A percentile compares a stretch with the other conserved stretches of the same genome.
These are phyloP conservation scores for Chlorella sp. DNA, from an alignment of 139 green algal genomes.

Conservation along the genomic window DNA sequence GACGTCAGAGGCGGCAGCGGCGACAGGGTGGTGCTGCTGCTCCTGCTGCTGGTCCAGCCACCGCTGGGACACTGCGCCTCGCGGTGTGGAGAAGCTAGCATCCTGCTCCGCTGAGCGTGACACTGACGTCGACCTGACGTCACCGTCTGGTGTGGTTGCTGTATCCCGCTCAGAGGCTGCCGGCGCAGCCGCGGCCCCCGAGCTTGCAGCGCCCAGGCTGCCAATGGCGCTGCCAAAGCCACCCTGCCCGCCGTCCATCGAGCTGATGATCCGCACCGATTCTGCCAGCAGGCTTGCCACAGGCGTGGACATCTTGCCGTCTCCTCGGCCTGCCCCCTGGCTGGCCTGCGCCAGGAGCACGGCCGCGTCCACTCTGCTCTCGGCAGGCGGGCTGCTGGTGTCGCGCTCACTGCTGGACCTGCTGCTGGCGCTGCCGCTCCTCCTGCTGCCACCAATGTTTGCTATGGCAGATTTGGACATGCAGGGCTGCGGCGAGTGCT, in stretches of 20 bases:
- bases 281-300: constrained; percentile 18
- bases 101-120: not conserved
- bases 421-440: not conserved
- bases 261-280: constrained; percentile 30
- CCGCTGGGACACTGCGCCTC: not conserved
- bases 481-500: constrained; percentile 20
- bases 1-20: not conserved
- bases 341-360: not conserved
- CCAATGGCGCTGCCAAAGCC: constrained; percentile 17
- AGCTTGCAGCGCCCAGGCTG: not conserved
- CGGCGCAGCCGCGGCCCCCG: not conserved
- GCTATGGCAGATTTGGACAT: constrained; percentile 11
- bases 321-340: not conserved
- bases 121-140: not conserved
- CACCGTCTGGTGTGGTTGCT: not conserved
- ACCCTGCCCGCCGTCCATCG: not conserved
- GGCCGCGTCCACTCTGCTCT: not conserved
- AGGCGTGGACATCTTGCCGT: constrained; percentile 9
- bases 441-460: constrained; percentile 10
- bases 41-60: constrained; percentile 6
- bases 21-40: not conserved
- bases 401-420: not conserved
- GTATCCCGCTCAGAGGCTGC: not conserved
- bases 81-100: not conserved
- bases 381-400: not conserved